These are phyloP conservation scores for Kazachstania bromeliacearum DNA, from an alignment of 805 yeast species.

Conservation along the genomic window DNA sequence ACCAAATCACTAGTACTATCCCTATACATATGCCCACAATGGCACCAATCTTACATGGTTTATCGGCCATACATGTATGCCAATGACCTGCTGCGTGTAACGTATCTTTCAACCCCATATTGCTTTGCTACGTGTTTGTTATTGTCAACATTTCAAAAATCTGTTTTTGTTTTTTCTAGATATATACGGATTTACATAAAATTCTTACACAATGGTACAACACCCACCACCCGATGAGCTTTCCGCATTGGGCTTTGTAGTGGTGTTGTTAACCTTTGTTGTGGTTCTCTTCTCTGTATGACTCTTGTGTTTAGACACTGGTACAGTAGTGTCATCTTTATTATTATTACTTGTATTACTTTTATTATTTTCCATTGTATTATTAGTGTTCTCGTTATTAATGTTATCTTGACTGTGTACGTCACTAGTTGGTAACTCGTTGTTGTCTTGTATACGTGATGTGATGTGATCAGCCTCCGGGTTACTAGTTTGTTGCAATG, in stretches of 20 bases:
- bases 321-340: too few relatives aligned
- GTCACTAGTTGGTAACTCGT: too few relatives aligned
- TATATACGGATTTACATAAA: neutral
- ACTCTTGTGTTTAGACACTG: too few relatives aligned
- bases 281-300: neutral
- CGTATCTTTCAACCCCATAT: neutral
- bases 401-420: neutral
- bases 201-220: conserved; percentile 28
- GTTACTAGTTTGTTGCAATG: too few relatives aligned
- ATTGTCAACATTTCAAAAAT: neutral
- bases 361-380: neutral
- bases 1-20: conserved; percentile 43
- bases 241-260: too few relatives aligned
- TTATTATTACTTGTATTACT: too few relatives aligned
- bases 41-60: conserved; percentile 64
- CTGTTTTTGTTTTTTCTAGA: neutral
- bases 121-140: neutral
- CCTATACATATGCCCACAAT: conserved; percentile 64
- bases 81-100: too few relatives aligned
- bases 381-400: neutral
- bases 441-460: neutral
- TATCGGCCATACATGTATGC: conserved; percentile 76
- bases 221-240: conserved; percentile 24
- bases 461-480: too few relatives aligned
- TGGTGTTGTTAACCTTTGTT: neutral